phyloP scores from a whole-genome alignment of 495 filamentous ascomycete species.

The Alectoria sarmentosa region DNA sequence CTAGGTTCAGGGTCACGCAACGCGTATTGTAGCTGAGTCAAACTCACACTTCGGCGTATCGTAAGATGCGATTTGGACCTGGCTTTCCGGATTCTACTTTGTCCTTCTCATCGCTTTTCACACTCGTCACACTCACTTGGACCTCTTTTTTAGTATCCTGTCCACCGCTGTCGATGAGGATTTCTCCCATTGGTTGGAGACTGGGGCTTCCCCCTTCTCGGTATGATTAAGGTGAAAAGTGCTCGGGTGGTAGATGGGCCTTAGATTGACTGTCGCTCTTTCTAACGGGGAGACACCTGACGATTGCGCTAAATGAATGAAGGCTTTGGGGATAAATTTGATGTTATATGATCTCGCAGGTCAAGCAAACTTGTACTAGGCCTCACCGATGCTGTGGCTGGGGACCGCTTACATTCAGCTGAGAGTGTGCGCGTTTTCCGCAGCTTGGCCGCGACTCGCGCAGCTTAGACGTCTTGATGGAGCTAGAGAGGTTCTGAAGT shows the following conservation, averaged over 20 bases:
- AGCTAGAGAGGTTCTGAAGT: background rate
- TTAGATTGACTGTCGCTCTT: background rate
- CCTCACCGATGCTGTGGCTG: background rate
- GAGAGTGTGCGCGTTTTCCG: background rate
- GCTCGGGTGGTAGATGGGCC: background rate
- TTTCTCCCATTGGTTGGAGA: background rate
- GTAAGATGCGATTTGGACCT: slow-evolving; percentile 10
- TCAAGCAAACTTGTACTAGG: too few species aligned
- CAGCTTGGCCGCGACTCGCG: background rate
- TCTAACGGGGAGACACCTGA: background rate
- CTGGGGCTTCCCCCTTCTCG: too few species aligned
- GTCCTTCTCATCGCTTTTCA: background rate
- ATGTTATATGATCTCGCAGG: too few species aligned
- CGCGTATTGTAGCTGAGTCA: background rate
- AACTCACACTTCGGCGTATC: slow-evolving; percentile 20
- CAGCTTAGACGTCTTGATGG: background rate
- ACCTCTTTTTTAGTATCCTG: background rate
- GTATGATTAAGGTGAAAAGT: too few species aligned
- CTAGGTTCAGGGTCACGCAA: too few species aligned
- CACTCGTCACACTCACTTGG: background rate
- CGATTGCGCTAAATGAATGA: background rate
- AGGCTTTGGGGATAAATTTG: too few species aligned
- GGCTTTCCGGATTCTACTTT: slow-evolving; percentile 4
- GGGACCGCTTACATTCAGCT: background rate
- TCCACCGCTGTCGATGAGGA: background rate